Conservation (phyloP, 257 asterid genomes). For the Scutellaria barbata region DNA sequence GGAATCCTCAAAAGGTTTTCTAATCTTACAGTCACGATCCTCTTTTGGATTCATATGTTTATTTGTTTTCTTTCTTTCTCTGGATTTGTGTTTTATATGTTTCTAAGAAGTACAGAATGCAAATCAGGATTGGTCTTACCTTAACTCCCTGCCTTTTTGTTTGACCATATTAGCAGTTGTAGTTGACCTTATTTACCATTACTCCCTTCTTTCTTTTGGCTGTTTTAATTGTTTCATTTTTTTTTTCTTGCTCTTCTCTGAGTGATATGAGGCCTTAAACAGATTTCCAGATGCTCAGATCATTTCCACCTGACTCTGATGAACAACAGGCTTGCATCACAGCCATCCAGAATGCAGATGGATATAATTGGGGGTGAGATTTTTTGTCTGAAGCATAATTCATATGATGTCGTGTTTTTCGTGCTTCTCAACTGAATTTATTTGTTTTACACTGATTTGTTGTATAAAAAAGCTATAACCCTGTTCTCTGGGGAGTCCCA, state of each 20-base stretch:
- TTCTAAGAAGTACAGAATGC: background rate
- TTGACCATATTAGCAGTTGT: too few relatives aligned
- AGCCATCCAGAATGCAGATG: constrained; percentile 80
- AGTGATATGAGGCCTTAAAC: constrained; percentile 32
- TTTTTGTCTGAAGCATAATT: constrained; percentile 32
- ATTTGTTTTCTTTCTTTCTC: too few relatives aligned
- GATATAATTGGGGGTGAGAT: constrained; percentile 95
- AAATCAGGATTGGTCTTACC: background rate
- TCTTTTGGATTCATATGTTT: too few relatives aligned
- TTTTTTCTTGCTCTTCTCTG: constrained; percentile 10
- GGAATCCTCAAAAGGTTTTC: too few relatives aligned
- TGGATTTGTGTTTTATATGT: too few relatives aligned
- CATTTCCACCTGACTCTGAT: constrained; percentile 84
- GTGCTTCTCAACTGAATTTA: constrained; percentile 22
- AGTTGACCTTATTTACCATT: too few relatives aligned
- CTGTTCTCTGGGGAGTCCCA: constrained; percentile 97
- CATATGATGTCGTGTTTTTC: constrained; percentile 17
- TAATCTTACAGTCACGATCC: too few relatives aligned
- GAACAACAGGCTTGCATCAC: constrained; percentile 84
- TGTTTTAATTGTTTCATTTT: background rate
- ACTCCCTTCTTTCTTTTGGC: background rate
- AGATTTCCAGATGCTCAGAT: constrained; percentile 75
- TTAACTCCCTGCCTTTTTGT: too few relatives aligned
- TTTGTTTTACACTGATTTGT: constrained; percentile 27
- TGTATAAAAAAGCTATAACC: constrained; percentile 71